These are phyloP conservation scores for Pseudocercospora crystallina DNA, from an alignment of 2,329 filamentous ascomycete species.

Conservation along the genomic window DNA sequence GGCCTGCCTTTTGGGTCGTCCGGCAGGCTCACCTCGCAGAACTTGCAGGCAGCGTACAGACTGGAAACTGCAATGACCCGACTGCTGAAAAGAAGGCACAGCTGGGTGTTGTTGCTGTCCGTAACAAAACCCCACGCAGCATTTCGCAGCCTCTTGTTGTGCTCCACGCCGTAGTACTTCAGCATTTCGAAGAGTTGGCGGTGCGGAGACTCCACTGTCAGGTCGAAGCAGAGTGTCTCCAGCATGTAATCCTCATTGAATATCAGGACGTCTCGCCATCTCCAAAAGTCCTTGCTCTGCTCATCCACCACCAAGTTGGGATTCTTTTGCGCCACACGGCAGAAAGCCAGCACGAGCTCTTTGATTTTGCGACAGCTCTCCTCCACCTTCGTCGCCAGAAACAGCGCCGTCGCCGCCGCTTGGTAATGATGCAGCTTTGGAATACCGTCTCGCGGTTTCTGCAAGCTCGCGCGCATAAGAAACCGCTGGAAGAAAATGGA, in stretches of 20 bases:
- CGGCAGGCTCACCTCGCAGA: slow-evolving; percentile 68
- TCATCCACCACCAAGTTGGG: slow-evolving; percentile 87
- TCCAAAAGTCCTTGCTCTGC: slow-evolving; percentile 97
- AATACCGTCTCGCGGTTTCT: slow-evolving; percentile 63
- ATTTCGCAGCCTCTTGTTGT: slow-evolving; percentile 80
- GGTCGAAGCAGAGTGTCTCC: slow-evolving; percentile 88
- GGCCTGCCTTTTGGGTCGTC: slow-evolving; percentile 72
- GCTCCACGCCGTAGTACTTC: slow-evolving; percentile 68
- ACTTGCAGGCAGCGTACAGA: slow-evolving; percentile 80
- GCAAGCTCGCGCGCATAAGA: slow-evolving; percentile 85
- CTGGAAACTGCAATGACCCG: slow-evolving; percentile 80
- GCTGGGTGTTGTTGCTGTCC: slow-evolving; percentile 78
- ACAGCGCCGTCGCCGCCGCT: slow-evolving; percentile 85
- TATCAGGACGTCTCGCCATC: slow-evolving; percentile 91
- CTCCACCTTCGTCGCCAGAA: slow-evolving; percentile 94
- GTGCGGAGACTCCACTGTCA: slow-evolving; percentile 87
- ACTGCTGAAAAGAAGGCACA: slow-evolving; percentile 78
- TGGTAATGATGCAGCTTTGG: slow-evolving; percentile 80
- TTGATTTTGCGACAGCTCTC: slow-evolving; percentile 96
- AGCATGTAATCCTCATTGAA: slow-evolving; percentile 90
- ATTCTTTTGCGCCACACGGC: slow-evolving; percentile 93
- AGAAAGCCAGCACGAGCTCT: slow-evolving; percentile 89
- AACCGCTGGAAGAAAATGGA: slow-evolving; percentile 95
- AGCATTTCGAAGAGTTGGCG: slow-evolving; percentile 79
- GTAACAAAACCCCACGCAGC: slow-evolving; percentile 92